These are phyloP conservation scores for Carex pumila DNA, from an alignment of 176 grass and related monocot genomes.

Conservation along the genomic window DNA sequence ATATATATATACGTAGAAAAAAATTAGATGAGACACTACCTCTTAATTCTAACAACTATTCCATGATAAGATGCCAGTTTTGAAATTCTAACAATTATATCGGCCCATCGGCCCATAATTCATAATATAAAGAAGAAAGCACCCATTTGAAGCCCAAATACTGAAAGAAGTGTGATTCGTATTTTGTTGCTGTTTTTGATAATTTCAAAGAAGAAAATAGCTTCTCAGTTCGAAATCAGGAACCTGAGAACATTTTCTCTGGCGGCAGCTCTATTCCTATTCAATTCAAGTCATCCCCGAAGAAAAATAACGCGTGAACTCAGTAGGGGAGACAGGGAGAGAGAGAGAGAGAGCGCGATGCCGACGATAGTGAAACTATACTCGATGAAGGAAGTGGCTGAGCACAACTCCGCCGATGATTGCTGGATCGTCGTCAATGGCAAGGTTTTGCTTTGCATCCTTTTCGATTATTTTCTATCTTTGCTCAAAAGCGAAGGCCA, in stretches of 20 bases:
- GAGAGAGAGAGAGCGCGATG: constrained; percentile 27
- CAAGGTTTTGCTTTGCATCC: constrained; percentile 33
- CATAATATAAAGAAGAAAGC: not conserved
- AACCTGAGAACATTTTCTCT: not conserved
- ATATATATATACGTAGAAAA: too few species aligned
- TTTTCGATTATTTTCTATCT: not conserved
- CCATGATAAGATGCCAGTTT: not conserved
- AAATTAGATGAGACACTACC: too few species aligned
- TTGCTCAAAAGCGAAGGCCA: not conserved
- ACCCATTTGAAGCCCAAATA: not conserved
- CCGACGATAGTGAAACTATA: constrained; percentile 67
- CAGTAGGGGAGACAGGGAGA: not conserved
- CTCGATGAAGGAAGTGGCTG: constrained; percentile 62
- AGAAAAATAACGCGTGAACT: not conserved
- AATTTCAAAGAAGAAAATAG: not conserved
- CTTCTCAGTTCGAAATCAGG: not conserved
- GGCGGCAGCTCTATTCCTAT: not conserved
- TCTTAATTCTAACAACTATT: not conserved
- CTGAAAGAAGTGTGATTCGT: not conserved
- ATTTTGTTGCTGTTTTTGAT: not conserved
- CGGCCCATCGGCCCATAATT: not conserved
- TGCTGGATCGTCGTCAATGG: constrained; percentile 83
- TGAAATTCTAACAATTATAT: not conserved
- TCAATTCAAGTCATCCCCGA: not conserved
- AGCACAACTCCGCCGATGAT: constrained; percentile 59